These are phyloP conservation scores for Yarrowia sp. DNA, from an alignment of 805 yeast species.

Conservation along the genomic window DNA sequence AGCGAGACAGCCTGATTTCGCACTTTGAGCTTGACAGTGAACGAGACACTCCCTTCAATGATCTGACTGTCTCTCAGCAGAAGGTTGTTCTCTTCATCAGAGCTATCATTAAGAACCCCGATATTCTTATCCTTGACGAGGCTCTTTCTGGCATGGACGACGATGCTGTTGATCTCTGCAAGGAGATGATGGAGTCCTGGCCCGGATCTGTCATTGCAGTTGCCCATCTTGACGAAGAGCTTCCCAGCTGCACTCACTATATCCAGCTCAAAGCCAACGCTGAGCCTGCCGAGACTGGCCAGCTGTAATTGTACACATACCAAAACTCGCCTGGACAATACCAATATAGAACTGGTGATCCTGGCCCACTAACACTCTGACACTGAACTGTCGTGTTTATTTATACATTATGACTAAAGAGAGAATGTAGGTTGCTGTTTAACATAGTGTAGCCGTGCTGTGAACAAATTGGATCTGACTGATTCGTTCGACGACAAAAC, in stretches of 20 bases:
- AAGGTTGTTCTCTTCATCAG: slow-evolving; percentile 78
- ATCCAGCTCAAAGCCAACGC: slow-evolving; percentile 48
- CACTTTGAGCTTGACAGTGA: slow-evolving; percentile 56
- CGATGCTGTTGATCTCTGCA: slow-evolving; percentile 62
- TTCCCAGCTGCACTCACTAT: slow-evolving; percentile 70
- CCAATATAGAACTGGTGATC: slow-evolving; percentile 13
- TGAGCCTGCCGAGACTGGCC: slow-evolving; percentile 35
- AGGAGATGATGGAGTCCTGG: slow-evolving; percentile 59
- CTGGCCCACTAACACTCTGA: slow-evolving; percentile 8
- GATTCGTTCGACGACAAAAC: no score
- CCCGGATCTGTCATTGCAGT: slow-evolving; percentile 77
- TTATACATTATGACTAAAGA: neutral
- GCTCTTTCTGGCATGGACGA: slow-evolving; percentile 91
- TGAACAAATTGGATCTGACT: neutral
- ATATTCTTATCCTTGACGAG: slow-evolving; percentile 83
- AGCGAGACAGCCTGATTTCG: slow-evolving; percentile 57
- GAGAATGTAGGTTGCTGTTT: neutral
- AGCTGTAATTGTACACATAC: neutral
- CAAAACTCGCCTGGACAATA: neutral
- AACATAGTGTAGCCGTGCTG: neutral
- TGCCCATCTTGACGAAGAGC: slow-evolving; percentile 83
- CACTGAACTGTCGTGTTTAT: slow-evolving; percentile 37
- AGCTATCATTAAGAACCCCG: slow-evolving; percentile 79
- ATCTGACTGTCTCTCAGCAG: slow-evolving; percentile 73
- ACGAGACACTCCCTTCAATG: slow-evolving; percentile 56